A percentile compares a stretch with the other conserved stretches of the same genome.
These are phyloP conservation scores for Calocybe gambosa DNA, from an alignment of 1,284 basidiomycete genomes.

Conservation along the genomic window DNA sequence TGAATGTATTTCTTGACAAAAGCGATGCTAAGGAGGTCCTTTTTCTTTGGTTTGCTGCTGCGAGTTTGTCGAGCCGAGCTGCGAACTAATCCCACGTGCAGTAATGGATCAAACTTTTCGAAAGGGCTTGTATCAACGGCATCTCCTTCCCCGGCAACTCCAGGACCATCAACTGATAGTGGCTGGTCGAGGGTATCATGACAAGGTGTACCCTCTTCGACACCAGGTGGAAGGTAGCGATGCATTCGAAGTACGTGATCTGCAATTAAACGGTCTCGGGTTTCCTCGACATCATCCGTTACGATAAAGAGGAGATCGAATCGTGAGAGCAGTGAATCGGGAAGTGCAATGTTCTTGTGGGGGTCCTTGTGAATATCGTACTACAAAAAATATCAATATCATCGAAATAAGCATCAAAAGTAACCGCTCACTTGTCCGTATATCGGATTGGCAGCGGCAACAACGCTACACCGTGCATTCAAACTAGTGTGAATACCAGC, in stretches of 20 bases:
- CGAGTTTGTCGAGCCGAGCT: conserved; percentile 42
- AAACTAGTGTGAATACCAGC: conserved; percentile 98
- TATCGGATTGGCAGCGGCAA: conserved; percentile 98
- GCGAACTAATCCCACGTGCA: conserved; percentile 78
- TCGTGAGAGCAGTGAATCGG: conserved; percentile 97
- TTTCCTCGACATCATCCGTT: conserved; percentile 96
- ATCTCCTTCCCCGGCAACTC: conserved; percentile 49
- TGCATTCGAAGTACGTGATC: conserved; percentile 99
- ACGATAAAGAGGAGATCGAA: conserved; percentile 99
- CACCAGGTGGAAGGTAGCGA: conserved; percentile 91
- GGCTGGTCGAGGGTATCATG: conserved; percentile 87
- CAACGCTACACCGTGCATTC: conserved; percentile 96
- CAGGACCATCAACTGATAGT: conserved; percentile 77
- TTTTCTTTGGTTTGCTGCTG: conserved; percentile 52
- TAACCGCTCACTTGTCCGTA: conserved; percentile 79
- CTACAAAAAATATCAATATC: conserved; percentile 36
- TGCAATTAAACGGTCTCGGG: conserved; percentile 89
- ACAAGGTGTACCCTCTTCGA: conserved; percentile 90
- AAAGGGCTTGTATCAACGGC: conserved; percentile 75
- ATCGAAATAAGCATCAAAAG: conserved; percentile 4
- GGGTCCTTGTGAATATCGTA: conserved; percentile 99
- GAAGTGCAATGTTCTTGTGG: conserved; percentile 97
- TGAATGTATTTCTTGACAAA: conserved; percentile 99
- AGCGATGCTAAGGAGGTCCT: conserved; percentile 86
- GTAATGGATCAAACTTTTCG: conserved; percentile 94